Evolutionary conservation across 108 stramenopile genomes (phyloP).

Genomic region (Epipyxis sp.): DNA sequence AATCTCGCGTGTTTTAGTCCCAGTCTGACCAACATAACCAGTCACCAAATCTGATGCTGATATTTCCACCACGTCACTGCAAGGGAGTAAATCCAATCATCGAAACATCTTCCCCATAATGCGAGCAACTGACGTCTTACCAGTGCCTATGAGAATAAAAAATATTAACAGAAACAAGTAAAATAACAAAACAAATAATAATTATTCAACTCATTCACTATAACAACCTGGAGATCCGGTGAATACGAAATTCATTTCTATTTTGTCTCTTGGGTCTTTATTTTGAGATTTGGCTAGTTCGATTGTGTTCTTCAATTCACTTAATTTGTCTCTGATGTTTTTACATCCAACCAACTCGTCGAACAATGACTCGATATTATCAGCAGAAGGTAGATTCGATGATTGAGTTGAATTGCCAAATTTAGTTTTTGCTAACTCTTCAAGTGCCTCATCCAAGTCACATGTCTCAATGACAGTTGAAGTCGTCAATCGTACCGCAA

Average conservation of each 20-base stretch:
- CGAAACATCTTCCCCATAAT: slow-evolving; percentile 46
- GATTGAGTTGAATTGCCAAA: no score
- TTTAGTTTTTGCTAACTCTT: no score
- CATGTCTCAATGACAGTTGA: no score
- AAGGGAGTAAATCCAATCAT: slow-evolving; percentile 32
- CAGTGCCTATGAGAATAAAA: no score
- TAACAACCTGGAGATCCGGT: slow-evolving; percentile 10
- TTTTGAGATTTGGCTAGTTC: background rate
- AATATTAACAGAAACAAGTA: no score
- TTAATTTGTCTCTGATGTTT: background rate
- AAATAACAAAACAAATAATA: no score
- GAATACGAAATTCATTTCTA: background rate
- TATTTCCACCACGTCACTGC: slow-evolving; percentile 40
- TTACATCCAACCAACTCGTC: background rate
- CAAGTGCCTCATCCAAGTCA: no score
- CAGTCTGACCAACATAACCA: slow-evolving; percentile 47
- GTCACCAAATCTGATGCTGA: slow-evolving; percentile 45
- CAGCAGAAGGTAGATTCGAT: no score
- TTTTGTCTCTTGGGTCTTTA: background rate
- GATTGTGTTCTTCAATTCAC: background rate
- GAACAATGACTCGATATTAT: background rate
- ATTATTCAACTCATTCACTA: no score
- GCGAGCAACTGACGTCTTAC: slow-evolving; percentile 52
- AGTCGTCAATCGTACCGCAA: no score
- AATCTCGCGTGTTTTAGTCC: slow-evolving; percentile 34